phyloP scores from a whole-genome alignment of 2,329 filamentous ascomycete genomes.

The Dryadomyces quercus-mongolicae region DNA sequence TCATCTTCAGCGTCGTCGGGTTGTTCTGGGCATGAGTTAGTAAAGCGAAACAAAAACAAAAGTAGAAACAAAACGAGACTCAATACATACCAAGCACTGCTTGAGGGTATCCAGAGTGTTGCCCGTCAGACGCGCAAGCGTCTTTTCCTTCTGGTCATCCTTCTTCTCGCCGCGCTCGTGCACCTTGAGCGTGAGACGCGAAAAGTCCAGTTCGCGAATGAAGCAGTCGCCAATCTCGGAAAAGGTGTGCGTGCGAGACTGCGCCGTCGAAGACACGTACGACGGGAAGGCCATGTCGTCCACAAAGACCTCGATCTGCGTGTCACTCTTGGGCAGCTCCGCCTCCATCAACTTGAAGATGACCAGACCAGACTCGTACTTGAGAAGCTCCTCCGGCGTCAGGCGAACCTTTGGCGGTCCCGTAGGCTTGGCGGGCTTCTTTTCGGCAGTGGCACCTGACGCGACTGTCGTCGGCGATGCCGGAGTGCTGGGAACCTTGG shows the following conservation, averaged over 20 bases:
- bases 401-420: conserved; percentile 63
- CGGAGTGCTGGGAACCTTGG: conserved; percentile 28
- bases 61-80: background rate
- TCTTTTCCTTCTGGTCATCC: conserved; percentile 53
- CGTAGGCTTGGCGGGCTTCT: conserved; percentile 29
- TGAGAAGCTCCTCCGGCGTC: conserved; percentile 64
- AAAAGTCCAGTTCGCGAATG: conserved; percentile 94
- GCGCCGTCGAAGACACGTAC: conserved; percentile 69
- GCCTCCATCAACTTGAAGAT: conserved; percentile 92
- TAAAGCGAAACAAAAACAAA: background rate
- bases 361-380: conserved; percentile 82
- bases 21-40: conserved; percentile 53
- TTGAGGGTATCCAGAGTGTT: conserved; percentile 80
- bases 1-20: conserved; percentile 69
- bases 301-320: conserved; percentile 76
- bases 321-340: conserved; percentile 64
- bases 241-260: conserved; percentile 57
- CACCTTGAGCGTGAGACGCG: conserved; percentile 77
- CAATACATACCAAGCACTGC: conserved; percentile 64
- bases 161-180: conserved; percentile 68
- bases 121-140: conserved; percentile 71
- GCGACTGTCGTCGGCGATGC: conserved; percentile 7
- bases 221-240: conserved; percentile 94
- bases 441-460: conserved; percentile 5
- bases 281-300: conserved; percentile 91